Conservation (phyloP, 2,329 filamentous ascomycete genomes). For the Byssoonygena ceratinophila region DNA sequence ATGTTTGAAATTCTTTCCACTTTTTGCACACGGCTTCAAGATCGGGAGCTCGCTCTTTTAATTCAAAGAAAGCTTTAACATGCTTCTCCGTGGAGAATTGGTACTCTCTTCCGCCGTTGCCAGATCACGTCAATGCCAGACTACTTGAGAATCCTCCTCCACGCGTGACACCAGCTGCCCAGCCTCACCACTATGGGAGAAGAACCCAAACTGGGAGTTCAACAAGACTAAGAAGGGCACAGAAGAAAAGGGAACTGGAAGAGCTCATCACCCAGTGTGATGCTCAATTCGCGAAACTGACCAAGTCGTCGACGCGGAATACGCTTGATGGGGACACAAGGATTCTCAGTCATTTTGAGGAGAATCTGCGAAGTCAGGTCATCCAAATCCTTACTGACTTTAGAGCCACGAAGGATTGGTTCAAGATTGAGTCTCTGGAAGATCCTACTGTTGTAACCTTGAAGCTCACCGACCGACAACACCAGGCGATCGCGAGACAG, state of each 20-base stretch:
- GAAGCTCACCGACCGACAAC: neutral
- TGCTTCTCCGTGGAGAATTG: neutral
- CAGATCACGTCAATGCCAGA: neutral
- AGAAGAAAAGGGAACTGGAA: neutral
- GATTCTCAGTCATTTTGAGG: neutral
- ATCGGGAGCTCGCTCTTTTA: neutral
- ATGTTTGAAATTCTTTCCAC: slow-evolving; percentile 2
- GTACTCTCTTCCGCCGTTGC: neutral
- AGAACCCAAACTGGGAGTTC: neutral
- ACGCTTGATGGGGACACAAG: neutral
- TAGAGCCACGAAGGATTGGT: neutral
- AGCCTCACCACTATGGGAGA: neutral
- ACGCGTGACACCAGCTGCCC: too few species aligned
- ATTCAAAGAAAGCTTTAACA: slow-evolving; percentile 1
- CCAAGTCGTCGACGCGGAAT: neutral
- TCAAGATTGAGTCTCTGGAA: neutral
- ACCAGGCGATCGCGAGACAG: neutral
- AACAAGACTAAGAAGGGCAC: neutral
- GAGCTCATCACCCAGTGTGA: neutral
- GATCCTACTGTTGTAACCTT: neutral
- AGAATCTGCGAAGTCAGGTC: neutral
- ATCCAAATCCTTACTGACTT: neutral
- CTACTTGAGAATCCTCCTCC: neutral
- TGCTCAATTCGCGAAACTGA: neutral
- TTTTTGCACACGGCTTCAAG: neutral